Evolutionary conservation across 768 basidiomycete species (phyloP).

Genomic region (Agrocybe praecox): DNA sequence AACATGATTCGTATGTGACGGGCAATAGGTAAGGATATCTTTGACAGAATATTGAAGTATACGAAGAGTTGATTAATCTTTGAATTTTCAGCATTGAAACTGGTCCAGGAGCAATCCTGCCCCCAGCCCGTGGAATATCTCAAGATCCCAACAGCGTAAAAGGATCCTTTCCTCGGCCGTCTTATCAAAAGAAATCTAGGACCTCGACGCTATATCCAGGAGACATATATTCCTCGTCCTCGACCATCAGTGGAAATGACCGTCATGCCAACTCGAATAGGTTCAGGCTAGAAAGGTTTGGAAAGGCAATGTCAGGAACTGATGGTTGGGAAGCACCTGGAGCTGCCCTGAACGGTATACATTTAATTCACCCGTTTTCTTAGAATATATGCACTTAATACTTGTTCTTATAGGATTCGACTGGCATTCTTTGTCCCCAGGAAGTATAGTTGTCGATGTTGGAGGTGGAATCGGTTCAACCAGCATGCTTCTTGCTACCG

Average conservation of each 20-base stretch:
- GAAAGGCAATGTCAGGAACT: slow-evolving; percentile 76
- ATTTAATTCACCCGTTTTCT: slow-evolving; percentile 16
- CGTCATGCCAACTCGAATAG: slow-evolving; percentile 37
- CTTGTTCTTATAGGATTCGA: slow-evolving; percentile 49
- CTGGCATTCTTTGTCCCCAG: slow-evolving; percentile 55
- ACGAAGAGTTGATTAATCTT: no score
- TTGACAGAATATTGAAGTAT: not conserved
- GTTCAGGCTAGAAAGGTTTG: slow-evolving; percentile 67
- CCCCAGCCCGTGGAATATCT: not conserved
- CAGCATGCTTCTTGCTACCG: slow-evolving; percentile 36
- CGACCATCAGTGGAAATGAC: not conserved
- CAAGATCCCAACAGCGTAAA: not conserved
- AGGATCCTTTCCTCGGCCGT: not conserved
- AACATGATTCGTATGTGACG: not conserved
- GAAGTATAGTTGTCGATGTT: slow-evolving; percentile 65
- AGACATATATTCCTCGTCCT: not conserved
- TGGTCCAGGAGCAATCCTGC: slow-evolving; percentile 12
- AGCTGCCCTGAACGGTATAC: slow-evolving; percentile 58
- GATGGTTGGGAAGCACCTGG: slow-evolving; percentile 70
- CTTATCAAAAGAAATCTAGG: not conserved
- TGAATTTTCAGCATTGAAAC: slow-evolving; percentile 21
- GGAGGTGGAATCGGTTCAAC: slow-evolving; percentile 70
- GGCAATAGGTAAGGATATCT: not conserved
- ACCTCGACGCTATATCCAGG: slow-evolving; percentile 3
- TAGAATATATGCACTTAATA: slow-evolving; percentile 14